phyloP scores from a whole-genome alignment of 768 basidiomycete genomes.

The Amanita jacksonii region DNA sequence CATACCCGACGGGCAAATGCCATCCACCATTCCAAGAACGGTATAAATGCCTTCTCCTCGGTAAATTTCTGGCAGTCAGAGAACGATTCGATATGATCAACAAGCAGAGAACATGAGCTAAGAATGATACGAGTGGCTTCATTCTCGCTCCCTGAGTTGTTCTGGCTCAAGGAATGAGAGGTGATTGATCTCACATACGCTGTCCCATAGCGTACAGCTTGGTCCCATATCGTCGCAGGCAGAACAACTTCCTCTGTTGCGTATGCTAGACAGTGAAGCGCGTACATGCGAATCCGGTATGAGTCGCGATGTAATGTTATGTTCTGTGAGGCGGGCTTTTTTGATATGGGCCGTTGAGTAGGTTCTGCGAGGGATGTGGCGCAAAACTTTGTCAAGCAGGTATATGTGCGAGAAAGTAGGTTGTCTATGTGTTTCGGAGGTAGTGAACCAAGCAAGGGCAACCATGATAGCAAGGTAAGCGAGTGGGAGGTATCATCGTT shows the following conservation, averaged over 20 bases:
- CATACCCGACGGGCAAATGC: conserved; percentile 56
- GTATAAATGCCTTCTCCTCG: conserved; percentile 42
- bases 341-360: conserved; percentile 8
- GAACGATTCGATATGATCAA: conserved; percentile 29
- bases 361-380: conserved; percentile 9
- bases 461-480: conserved; percentile 7
- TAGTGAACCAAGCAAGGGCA: conserved; percentile 36
- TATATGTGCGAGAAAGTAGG: conserved; percentile 52
- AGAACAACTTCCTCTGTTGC: conserved; percentile 39
- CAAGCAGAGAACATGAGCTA: conserved; percentile 31
- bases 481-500: no score
- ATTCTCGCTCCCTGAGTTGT: conserved; percentile 16
- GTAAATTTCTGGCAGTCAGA: conserved; percentile 30
- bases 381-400: conserved; percentile 35
- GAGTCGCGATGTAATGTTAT: conserved; percentile 11
- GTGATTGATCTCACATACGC: conserved; percentile 31
- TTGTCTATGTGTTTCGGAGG: conserved; percentile 47
- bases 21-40: conserved; percentile 68
- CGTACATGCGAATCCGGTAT: conserved; percentile 34
- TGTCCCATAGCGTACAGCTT: conserved; percentile 40
- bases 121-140: conserved; percentile 30
- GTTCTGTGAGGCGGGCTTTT: background rate
- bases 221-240: conserved; percentile 61
- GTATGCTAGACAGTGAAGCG: conserved; percentile 33
- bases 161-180: background rate